Evolutionary conservation across 1,284 basidiomycete species (phyloP), one percentile per base, ranked within the genome.

Genomic region (Malassezia restricta): DNA sequence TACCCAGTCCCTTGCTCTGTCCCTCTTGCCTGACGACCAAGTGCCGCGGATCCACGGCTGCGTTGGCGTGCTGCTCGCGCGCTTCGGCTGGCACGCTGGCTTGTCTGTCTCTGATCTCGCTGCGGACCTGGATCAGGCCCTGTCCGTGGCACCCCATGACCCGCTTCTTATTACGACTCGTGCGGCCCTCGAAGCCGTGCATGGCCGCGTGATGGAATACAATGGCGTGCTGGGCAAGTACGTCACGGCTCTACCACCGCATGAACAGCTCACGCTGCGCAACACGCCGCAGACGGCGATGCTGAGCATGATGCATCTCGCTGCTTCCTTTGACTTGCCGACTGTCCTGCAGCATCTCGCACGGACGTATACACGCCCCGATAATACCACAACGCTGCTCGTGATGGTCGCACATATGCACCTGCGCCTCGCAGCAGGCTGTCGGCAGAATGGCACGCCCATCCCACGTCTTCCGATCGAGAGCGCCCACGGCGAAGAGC

Each of bases 61-160:
- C 1, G 82, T 91, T 0, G 68, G 87, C 9, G 78, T 90, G 17
- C 81, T 86, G 3, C 82, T 88, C 66, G 82, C 82, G 3, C 78
- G 88, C 86, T 81, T 82, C 6, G 78, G 85, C 14, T 84, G 82
- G 8, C 81, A 80, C 0, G 80, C 82, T 8, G 88, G 88, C 40
- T 82, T 79, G 15, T 79, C 77, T 54, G 87, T 89, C 55, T 79
- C 78, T 12, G 86, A 87, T 5, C 87, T 89, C 75, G 77, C 78
- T n/a, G 81, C 83, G 57, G 76, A 92, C 33, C 76, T 95, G 52
- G 84, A 90, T 24, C 24, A 40, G 33, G 32, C 48, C 29, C 35
- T 56, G 33, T 39, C 49, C 5, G 27, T 28, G 5, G 47, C 41
- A 27, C 45, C 46, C 5, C 56, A 30, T 17, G 40, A 54, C 31